These are phyloP conservation scores for Penicillium brevicompactum DNA, from an alignment of 2,329 filamentous ascomycete genomes.

Conservation along the genomic window DNA sequence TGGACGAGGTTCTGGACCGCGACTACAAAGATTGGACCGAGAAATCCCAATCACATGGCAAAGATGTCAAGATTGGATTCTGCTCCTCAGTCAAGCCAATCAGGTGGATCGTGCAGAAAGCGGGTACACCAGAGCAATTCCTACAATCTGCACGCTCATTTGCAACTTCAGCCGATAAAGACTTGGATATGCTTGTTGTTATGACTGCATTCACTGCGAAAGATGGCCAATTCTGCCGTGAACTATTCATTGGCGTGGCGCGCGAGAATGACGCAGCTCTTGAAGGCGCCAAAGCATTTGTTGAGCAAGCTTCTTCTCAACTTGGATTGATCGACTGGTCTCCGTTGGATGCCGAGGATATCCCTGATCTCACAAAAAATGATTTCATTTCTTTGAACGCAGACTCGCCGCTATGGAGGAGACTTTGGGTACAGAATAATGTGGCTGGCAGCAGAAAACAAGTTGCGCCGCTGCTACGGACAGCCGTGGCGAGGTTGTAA, in stretches of 20 bases:
- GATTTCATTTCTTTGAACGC: constrained; percentile 17
- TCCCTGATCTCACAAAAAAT: constrained; percentile 16
- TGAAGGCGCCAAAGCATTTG: constrained; percentile 49
- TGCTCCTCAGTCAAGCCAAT: constrained; percentile 61
- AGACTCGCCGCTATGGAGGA: constrained; percentile 42
- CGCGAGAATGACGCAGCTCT: constrained; percentile 32
- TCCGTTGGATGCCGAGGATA: constrained; percentile 26
- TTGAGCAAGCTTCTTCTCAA: constrained; percentile 43
- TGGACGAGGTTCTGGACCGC: constrained; percentile 60
- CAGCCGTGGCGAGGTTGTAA: constrained; percentile 39
- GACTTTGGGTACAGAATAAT: constrained; percentile 59
- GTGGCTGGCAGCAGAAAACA: constrained; percentile 63
- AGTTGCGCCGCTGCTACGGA: constrained; percentile 61
- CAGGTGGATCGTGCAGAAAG: constrained; percentile 55
- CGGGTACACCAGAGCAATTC: constrained; percentile 39
- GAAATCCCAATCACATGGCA: constrained; percentile 28
- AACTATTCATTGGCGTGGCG: constrained; percentile 55
- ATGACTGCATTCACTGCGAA: constrained; percentile 60
- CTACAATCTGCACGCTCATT: constrained; percentile 48
- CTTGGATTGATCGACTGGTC: constrained; percentile 47
- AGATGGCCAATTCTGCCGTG: constrained; percentile 50
- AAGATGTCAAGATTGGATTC: constrained; percentile 55
- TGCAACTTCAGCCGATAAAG: constrained; percentile 44
- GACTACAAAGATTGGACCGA: constrained; percentile 67
- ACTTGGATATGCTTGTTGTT: constrained; percentile 57